Conservation (phyloP, 2,329 filamentous ascomycete genomes). For the Huntiella bhutanensis region DNA sequence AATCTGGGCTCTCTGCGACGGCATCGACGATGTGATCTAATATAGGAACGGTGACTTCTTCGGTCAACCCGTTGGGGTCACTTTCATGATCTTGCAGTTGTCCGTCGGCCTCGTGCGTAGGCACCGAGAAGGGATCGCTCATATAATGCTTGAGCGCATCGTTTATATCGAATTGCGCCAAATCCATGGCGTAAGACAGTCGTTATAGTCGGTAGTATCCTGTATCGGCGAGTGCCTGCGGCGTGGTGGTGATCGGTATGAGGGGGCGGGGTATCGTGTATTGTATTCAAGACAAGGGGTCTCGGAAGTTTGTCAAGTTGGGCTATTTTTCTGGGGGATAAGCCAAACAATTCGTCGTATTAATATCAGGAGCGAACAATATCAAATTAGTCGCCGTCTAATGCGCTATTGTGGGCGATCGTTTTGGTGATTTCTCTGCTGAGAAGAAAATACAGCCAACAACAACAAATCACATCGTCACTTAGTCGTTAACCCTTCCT, state of each 20-base stretch:
- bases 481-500: neutral
- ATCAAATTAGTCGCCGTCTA: no score
- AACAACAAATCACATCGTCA: neutral
- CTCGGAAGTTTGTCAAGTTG: neutral
- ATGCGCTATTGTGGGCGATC: neutral
- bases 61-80: constrained; percentile 67
- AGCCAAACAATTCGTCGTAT: no score
- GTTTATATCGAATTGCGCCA: constrained; percentile 85
- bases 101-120: constrained; percentile 69
- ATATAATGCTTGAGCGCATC: constrained; percentile 92
- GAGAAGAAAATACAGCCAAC: neutral
- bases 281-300: constrained; percentile 1
- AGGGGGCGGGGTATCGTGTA: constrained; percentile 5
- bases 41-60: constrained; percentile 60
- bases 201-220: neutral
- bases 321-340: no score
- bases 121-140: constrained; percentile 69
- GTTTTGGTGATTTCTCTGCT: neutral
- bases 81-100: constrained; percentile 81
- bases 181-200: constrained; percentile 36
- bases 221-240: neutral
- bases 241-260: neutral
- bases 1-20: constrained; percentile 79
- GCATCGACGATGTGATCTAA: constrained; percentile 86
- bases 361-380: no score